phyloP scores from a whole-genome alignment of 805 yeast species.

The Zygotorulaspora sp. region DNA sequence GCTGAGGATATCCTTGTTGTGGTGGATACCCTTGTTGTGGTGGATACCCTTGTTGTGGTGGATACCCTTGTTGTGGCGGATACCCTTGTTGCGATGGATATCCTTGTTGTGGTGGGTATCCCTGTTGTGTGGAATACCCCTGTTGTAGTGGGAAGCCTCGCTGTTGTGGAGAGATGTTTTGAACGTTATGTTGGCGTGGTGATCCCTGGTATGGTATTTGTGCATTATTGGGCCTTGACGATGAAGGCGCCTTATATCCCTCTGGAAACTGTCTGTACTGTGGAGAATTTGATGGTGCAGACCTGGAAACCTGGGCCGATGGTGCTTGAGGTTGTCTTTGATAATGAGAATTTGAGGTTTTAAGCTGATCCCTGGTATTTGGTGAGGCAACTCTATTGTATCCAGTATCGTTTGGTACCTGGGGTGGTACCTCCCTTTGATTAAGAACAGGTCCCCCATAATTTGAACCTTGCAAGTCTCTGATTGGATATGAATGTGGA shows the following conservation, averaged over 20 bases:
- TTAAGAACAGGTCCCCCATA: conserved; percentile 3
- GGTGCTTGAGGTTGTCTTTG: neutral
- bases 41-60: conserved; percentile 10
- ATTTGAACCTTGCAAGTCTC: conserved; percentile 6
- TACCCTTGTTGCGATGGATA: conserved; percentile 9
- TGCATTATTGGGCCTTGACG: conserved; percentile 3
- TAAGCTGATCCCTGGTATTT: neutral
- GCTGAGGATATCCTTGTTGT: conserved; percentile 4
- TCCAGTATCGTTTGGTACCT: neutral
- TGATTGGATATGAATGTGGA: conserved; percentile 8
- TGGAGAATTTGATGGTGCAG: conserved; percentile 2
- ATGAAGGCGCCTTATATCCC: conserved; percentile 2
- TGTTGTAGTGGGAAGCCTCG: neutral
- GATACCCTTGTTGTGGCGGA: conserved; percentile 1
- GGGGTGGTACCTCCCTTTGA: conserved; percentile 1
- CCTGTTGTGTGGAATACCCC: neutral
- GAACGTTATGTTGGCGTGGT: neutral
- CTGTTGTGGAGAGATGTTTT: neutral
- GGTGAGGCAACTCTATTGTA: neutral
- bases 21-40: conserved; percentile 9
- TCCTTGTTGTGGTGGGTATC: conserved; percentile 5
- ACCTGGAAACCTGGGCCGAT: neutral
- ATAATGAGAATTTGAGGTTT: neutral
- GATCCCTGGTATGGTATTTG: neutral
- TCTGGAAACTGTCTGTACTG: conserved; percentile 7